Evolutionary conservation across 1,284 basidiomycete species (phyloP), one percentile per base, ranked within the genome.

Genomic region (Microbotryum silenes-acaulis): DNA sequence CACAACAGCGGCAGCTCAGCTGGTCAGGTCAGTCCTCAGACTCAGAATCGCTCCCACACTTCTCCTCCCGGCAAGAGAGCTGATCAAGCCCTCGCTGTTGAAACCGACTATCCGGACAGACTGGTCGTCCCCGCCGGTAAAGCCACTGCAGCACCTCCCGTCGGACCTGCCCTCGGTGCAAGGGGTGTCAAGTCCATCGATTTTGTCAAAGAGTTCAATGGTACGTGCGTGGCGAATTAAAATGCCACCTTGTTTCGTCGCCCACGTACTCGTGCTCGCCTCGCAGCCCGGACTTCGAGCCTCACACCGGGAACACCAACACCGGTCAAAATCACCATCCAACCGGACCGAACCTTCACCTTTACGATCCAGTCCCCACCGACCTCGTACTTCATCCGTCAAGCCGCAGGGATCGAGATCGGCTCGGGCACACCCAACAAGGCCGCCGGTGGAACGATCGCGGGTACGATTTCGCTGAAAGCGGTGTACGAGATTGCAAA

Each of bases 131-230:
- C 87, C 55, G 94, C 94, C 44, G 93, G 92, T 49, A 97, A 97
- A 76, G 94, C 94, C 44, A 87, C 91, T 27, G 93, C 94, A 23
- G 91, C 91, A 59, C 94, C 94, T 53, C 94, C 94, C 21, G 89
- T 98, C 57, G 96, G 94, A 71, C 94, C 96, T 58, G 93, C 93
- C 23, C 84, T 97, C 57, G 96, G 96, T 80, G 93, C 96, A 68
- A 86, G 91, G 74, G 96, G 96, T 72, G 92, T 99, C 69, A 97
- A 97, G 79, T 94, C 93, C 21, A 98, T 98, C 86, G 96, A 99
- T 79, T 99, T 98, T 75, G 96, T 92, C 80, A 98, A 97, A 76
- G 91, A 94, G 75, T 96, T 67, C 58, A 71, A 68, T 56, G 51
- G 57, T 59, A 6, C 42, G 54, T 44, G 20, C 8, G 31, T 31